Conservation (phyloP, 345 rosid genomes). For the Linum usitatissimum region DNA sequence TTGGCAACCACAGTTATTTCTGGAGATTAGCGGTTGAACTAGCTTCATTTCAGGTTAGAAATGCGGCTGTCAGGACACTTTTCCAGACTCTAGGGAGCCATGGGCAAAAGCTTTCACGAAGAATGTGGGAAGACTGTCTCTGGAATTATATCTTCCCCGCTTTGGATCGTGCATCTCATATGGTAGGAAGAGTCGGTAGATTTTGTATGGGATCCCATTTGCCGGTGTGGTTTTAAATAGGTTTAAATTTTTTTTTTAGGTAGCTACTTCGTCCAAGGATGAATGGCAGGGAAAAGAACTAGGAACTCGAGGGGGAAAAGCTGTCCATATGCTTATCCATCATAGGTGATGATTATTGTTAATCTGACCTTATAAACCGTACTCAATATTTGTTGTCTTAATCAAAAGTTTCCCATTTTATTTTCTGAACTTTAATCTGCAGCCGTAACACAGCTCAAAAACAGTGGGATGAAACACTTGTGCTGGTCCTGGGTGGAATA, state of each 20-base stretch:
- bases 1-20: not conserved
- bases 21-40: not conserved
- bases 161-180: conserved; percentile 79
- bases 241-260: conserved; percentile 38
- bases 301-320: conserved; percentile 91
- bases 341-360: conserved; percentile 48
- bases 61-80: conserved; percentile 89
- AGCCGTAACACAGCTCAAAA: conserved; percentile 98
- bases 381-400: not conserved
- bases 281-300: conserved; percentile 98
- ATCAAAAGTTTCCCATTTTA: conserved; percentile 1
- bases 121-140: conserved; percentile 98
- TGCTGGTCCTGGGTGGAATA: conserved; percentile 86
- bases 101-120: conserved; percentile 77
- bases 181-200: conserved; percentile 36
- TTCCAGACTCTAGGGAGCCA: conserved; percentile 91
- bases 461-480: conserved; percentile 99
- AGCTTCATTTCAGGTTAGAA: conserved; percentile 58
- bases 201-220: conserved; percentile 10
- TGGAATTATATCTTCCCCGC: conserved; percentile 94
- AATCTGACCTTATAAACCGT: not conserved
- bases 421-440: conserved; percentile 23
- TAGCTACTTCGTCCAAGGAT: conserved; percentile 95
- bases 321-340: conserved; percentile 97
- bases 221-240: conserved; percentile 5